Base-by-base conservation (phyloP, 2,329 filamentous ascomycete genomes). In the Claviceps fusiformis region DNA sequence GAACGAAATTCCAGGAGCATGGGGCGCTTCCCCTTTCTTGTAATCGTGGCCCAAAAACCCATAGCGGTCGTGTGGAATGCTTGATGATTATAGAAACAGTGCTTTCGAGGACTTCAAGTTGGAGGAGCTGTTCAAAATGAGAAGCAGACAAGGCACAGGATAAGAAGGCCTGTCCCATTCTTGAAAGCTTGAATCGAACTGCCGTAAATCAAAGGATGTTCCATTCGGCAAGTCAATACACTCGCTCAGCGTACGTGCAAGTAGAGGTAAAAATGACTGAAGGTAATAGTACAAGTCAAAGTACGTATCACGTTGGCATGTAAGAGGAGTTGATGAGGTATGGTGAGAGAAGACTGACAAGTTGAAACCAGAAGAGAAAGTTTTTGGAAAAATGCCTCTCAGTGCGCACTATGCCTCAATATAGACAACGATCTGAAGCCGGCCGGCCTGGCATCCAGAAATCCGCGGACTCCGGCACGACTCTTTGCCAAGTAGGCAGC, bases 1-100 rank as follows among this genome's bases (percentile, higher is more conserved):
- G 67, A 68, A 15, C 67, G 65, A 52, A 65, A 48, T 53, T 63
- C 58, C 47, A 70, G 57, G 19, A 67, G 55, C 17, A 61, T 27
- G 2, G 67, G 67, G 39, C 61, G 63, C 55, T 65, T 64, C 55
- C 50, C 55, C 41, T 49, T 55, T 48, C 59, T 54, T 43, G 45
- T 55, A 15, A 58, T n/a, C 17, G 33, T 37, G 27, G 47, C 55
- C 61, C 59, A 59, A 27, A 56, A 52, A 47, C 52, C 50, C 45
- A 45, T 48, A 17, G 51, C 50, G 15, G 47, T 29, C 64, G 66
- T 67, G 19, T 5, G 13, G 9, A 46, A 24, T 19, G 37, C n/a
- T 45, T 24, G 35, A 50, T 3, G 29, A 17, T n/a, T 35, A 7
- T 3, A 39, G 54, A 8, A 60, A 63, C 5, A 49, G 43, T 11